These are phyloP conservation scores for Periconia sp. DNA, from an alignment of 2,329 filamentous ascomycete species.

Conservation along the genomic window DNA sequence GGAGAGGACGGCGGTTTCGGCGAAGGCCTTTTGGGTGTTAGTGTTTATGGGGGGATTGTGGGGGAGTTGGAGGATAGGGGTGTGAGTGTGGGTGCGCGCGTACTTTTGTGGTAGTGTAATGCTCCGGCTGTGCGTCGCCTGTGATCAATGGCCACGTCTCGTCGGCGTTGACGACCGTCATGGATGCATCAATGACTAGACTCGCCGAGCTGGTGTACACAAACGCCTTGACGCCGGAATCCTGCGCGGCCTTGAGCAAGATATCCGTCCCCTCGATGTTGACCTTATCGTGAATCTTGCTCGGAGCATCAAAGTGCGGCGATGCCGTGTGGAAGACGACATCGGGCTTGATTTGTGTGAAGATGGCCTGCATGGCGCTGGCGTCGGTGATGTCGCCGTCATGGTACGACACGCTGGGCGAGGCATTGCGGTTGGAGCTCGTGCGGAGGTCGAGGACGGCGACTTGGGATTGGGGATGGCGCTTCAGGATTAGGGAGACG, in stretches of 20 bases:
- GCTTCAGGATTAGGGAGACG: constrained; percentile 48
- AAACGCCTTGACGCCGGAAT: constrained; percentile 54
- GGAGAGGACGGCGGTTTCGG: constrained; percentile 51
- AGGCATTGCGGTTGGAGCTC: constrained; percentile 42
- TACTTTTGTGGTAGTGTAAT: constrained; percentile 55
- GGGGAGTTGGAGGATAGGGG: too few relatives aligned
- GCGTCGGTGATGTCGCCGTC: constrained; percentile 54
- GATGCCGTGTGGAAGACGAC: constrained; percentile 55
- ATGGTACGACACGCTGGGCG: constrained; percentile 50
- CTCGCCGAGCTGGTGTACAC: constrained; percentile 57
- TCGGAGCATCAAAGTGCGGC: constrained; percentile 43
- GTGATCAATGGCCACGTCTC: constrained; percentile 51
- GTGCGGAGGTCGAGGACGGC: constrained; percentile 52
- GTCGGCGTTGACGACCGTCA: constrained; percentile 52
- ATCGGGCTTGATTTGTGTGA: constrained; percentile 48
- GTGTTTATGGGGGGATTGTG: too few relatives aligned
- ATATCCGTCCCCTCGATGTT: constrained; percentile 55
- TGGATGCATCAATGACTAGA: constrained; percentile 49
- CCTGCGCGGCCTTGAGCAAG: constrained; percentile 50
- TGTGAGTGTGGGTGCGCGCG: neutral
- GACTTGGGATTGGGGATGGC: constrained; percentile 46
- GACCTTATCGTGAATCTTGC: constrained; percentile 51
- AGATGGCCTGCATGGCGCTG: constrained; percentile 44
- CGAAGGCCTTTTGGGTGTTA: constrained; percentile 40
- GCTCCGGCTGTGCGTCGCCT: constrained; percentile 51